Base-by-base conservation (phyloP, 257 asterid genomes). In the Verbena officinalis region DNA sequence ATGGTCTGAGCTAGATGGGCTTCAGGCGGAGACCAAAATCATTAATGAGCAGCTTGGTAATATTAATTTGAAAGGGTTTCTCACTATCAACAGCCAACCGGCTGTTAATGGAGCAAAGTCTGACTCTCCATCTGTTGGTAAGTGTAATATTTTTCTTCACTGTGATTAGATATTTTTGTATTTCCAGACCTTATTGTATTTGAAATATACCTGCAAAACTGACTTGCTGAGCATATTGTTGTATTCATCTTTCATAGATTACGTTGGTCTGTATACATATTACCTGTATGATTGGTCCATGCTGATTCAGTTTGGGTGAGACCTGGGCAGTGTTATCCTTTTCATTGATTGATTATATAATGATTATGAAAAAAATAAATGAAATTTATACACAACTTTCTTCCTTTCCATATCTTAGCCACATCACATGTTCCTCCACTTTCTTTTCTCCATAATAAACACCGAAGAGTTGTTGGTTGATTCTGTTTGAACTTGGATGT, bases 21-120 rank as follows among this genome's bases (percentile, higher is more conserved):
- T 93, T 77, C 97, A 87, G 73, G 88, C 95, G 65, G 96, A 89
- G 88, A 82, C 96, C 74, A 93, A 77, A 82, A 81, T 87, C 78
- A 93, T 93, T 42, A 80, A 87, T 59, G 97, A 89, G 57, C 85
- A 73, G 54, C 94, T 93, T 53, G 87, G 85, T 45, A 68, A 21
- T 59, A 69, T 90, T 38, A 89, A 89, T 82, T 64, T 72, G 75
- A 93, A 86, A 72, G 97, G 96, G 62, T 80, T 84, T 80, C 94
- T 93, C 57, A 85, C 96, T 24, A 90, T 93, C 79, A 93, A 93
- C 84, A 93, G 96, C 89, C 98, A 89, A 80, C 97, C 97, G 62
- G 88, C 96, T 59, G 94, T 89, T 75, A 86, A 93, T 50, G 97
- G 96, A 75, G 95, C 64, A 16, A 82, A 87, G 59, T 93, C 94